A percentile compares a stretch with the other conserved stretches of the same genome.
Evolutionary conservation across 768 basidiomycete species (phyloP).

Genomic region (Tephrocybe sp.): DNA sequence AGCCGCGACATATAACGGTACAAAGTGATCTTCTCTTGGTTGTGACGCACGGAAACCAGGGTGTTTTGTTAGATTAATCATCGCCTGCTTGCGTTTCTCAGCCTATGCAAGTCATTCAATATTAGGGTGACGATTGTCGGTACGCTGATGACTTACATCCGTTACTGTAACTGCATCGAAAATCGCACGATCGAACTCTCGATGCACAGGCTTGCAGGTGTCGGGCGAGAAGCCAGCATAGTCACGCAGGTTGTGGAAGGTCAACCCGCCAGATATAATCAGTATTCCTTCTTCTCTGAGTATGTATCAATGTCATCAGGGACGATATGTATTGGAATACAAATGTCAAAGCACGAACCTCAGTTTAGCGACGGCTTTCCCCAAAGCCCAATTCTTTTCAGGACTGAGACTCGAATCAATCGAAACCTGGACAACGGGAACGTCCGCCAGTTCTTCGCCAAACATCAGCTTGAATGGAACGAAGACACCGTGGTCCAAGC

Average conservation of each 20-base stretch:
- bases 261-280: constrained; percentile 68
- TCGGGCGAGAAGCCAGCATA: constrained; percentile 45
- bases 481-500: constrained; percentile 79
- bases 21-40: constrained; percentile 78
- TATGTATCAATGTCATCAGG: neutral
- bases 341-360: constrained; percentile 36
- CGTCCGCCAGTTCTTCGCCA: constrained; percentile 53
- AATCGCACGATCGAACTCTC: constrained; percentile 59
- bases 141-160: constrained; percentile 34
- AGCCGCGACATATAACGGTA: constrained; percentile 75
- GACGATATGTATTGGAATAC: neutral
- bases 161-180: constrained; percentile 47
- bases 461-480: constrained; percentile 81
- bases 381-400: constrained; percentile 61
- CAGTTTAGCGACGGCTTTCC: constrained; percentile 56
- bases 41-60: constrained; percentile 64
- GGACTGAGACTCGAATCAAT: constrained; percentile 62
- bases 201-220: constrained; percentile 45
- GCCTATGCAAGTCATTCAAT: constrained; percentile 33
- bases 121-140: constrained; percentile 1
- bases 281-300: constrained; percentile 62
- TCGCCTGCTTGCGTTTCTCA: constrained; percentile 48
- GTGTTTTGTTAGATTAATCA: constrained; percentile 56
- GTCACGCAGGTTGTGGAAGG: constrained; percentile 65
- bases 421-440: constrained; percentile 72